Evolutionary conservation across 768 basidiomycete species (phyloP).

Genomic region (Collybiopsis luxurians): DNA sequence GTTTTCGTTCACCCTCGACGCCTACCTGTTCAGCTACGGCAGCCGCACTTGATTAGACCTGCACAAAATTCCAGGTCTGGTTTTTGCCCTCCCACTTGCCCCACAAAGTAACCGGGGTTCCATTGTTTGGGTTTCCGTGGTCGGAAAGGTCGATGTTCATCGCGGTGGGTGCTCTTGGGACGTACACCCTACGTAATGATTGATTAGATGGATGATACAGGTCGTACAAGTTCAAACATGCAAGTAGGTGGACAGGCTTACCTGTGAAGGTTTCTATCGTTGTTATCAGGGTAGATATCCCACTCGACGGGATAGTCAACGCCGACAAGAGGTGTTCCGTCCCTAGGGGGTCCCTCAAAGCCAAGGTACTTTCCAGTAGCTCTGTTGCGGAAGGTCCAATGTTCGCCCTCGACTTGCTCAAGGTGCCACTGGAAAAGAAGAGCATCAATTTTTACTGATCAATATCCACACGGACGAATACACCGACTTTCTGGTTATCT

Average conservation of each 20-base stretch:
- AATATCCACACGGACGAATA: background rate
- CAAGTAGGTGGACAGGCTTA: background rate
- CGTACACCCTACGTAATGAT: conserved; percentile 20
- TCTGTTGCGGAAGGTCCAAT: conserved; percentile 26
- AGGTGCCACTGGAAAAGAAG: conserved; percentile 31
- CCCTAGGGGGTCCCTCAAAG: conserved; percentile 13
- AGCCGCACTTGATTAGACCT: background rate
- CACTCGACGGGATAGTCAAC: conserved; percentile 21
- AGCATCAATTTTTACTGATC: background rate
- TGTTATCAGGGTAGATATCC: conserved; percentile 32
- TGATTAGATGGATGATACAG: too few species aligned
- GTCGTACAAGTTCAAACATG: conserved; percentile 17
- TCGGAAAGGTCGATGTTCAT: conserved; percentile 39
- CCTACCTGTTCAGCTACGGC: too few species aligned
- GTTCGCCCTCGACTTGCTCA: conserved; percentile 12
- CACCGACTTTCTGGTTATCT: conserved; percentile 39
- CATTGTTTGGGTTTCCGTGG: conserved; percentile 37
- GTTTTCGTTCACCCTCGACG: too few species aligned
- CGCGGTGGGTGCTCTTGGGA: background rate
- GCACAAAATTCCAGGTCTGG: conserved; percentile 40
- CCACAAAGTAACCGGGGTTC: conserved; percentile 42
- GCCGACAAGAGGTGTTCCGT: conserved; percentile 28
- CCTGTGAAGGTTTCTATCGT: conserved; percentile 24
- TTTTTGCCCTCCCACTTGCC: conserved; percentile 35
- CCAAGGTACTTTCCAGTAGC: conserved; percentile 26